Conservation (phyloP, 805 yeast genomes). For the Lachancea nothofagi region DNA sequence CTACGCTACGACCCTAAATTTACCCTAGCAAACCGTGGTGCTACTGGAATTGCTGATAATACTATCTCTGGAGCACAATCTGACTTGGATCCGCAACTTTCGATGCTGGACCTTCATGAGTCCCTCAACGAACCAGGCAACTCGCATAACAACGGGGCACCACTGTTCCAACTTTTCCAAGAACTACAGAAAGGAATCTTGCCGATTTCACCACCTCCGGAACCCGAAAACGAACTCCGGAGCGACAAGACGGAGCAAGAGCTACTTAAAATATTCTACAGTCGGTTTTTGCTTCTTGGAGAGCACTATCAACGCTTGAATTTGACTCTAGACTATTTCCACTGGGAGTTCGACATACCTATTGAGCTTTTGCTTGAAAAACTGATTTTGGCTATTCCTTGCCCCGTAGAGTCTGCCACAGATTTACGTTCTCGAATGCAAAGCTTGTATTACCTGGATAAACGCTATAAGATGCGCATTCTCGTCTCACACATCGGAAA, state of each 20-base stretch:
- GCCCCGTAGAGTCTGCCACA: conserved; percentile 11
- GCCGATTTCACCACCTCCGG: conserved; percentile 21
- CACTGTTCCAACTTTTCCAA: background rate
- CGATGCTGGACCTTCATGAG: background rate
- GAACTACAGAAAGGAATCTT: background rate
- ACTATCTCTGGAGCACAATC: background rate
- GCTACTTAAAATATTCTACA: conserved; percentile 16
- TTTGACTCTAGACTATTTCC: conserved; percentile 50
- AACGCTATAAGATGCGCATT: conserved; percentile 46
- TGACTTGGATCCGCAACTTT: conserved; percentile 3
- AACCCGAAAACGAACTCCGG: background rate
- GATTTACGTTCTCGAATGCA: conserved; percentile 14
- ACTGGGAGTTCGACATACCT: conserved; percentile 41
- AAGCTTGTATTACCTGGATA: conserved; percentile 23
- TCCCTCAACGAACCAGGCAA: background rate
- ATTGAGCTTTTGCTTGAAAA: conserved; percentile 38
- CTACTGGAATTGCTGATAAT: background rate
- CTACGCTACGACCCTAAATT: conserved; percentile 69
- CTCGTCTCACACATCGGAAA: conserved; percentile 36
- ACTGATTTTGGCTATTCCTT: conserved; percentile 36
- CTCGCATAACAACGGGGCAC: background rate
- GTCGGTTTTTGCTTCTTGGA: conserved; percentile 53
- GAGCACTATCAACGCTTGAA: conserved; percentile 60
- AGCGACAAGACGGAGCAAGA: conserved; percentile 4
- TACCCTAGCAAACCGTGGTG: conserved; percentile 4